Conservation (phyloP, 352 stramenopile genomes). For the Thalassiosira gravida region DNA sequence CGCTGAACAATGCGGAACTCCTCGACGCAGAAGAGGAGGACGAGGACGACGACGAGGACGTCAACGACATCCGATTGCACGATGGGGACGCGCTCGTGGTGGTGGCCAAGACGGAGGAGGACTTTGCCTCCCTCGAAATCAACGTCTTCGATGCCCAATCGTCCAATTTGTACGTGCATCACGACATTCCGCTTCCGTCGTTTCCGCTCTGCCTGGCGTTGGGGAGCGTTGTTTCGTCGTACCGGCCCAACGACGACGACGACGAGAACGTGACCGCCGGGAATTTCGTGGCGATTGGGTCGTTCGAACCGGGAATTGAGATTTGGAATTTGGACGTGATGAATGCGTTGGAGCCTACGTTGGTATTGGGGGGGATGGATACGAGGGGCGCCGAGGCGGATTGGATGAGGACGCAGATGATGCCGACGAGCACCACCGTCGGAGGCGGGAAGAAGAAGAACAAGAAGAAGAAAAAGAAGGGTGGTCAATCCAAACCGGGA, state of each 20-base stretch:
- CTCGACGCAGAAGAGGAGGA: constrained; percentile 59
- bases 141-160: constrained; percentile 97
- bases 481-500: constrained; percentile 41
- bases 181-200: constrained; percentile 98
- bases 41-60: constrained; percentile 68
- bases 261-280: constrained; percentile 87
- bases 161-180: constrained; percentile 98
- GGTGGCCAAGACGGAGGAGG: constrained; percentile 95
- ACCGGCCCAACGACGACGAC: constrained; percentile 5
- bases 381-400: constrained; percentile 73
- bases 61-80: constrained; percentile 92
- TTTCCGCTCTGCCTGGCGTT: constrained; percentile 97
- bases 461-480: constrained; percentile 65
- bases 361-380: constrained; percentile 92
- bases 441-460: constrained; percentile 52
- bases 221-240: constrained; percentile 80
- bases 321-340: constrained; percentile 99
- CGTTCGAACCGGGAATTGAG: constrained; percentile 98
- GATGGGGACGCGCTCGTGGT: constrained; percentile 93
- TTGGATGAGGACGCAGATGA: constrained; percentile 50
- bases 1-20: constrained; percentile 43
- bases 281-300: constrained; percentile 98
- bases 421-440: constrained; percentile 19
- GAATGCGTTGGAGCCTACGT: constrained; percentile 95
- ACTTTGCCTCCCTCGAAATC: constrained; percentile 97